These are phyloP conservation scores for Centella asiatica DNA, from an alignment of 129 eudicot genomes.

Conservation along the genomic window DNA sequence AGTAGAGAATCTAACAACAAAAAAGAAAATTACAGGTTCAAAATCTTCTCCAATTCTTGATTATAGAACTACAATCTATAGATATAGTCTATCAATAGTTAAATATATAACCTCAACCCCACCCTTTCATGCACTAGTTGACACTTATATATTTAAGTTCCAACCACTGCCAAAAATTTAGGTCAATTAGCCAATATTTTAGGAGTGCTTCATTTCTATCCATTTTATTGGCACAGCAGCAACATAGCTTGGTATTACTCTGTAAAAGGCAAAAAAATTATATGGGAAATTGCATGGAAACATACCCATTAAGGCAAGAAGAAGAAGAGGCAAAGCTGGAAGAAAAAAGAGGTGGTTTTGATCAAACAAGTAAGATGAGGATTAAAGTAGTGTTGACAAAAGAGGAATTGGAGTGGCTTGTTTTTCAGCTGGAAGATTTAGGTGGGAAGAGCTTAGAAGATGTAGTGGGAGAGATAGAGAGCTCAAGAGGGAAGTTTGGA, in stretches of 20 bases:
- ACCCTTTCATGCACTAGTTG: slow-evolving; percentile 39
- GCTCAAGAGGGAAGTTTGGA: not conserved
- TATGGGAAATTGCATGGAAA: slow-evolving; percentile 68
- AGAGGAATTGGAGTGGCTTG: slow-evolving; percentile 61
- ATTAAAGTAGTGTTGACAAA: slow-evolving; percentile 58
- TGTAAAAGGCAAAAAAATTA: too few species aligned
- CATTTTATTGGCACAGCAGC: slow-evolving; percentile 3
- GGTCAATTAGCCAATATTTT: not conserved
- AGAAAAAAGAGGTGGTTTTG: slow-evolving; percentile 10
- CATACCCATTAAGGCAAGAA: slow-evolving; percentile 24
- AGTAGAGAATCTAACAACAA: too few species aligned
- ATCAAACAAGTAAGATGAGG: slow-evolving; percentile 19
- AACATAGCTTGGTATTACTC: too few species aligned
- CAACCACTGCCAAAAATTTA: slow-evolving; percentile 4
- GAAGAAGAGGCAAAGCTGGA: slow-evolving; percentile 14
- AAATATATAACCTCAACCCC: slow-evolving; percentile 33
- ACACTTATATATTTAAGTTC: slow-evolving; percentile 28
- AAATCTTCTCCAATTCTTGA: too few species aligned
- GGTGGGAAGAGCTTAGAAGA: slow-evolving; percentile 45
- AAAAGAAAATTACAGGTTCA: too few species aligned
- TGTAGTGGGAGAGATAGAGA: slow-evolving; percentile 54
- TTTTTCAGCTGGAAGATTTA: slow-evolving; percentile 36
- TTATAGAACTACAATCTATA: too few species aligned
- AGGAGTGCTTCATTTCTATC: not conserved
- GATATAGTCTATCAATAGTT: too few species aligned